Percentiles rank a stretch among this genome's conserved stretches.
Conservation (phyloP, 78 protist species). For the Dictyostelium firmibasis region DNA sequence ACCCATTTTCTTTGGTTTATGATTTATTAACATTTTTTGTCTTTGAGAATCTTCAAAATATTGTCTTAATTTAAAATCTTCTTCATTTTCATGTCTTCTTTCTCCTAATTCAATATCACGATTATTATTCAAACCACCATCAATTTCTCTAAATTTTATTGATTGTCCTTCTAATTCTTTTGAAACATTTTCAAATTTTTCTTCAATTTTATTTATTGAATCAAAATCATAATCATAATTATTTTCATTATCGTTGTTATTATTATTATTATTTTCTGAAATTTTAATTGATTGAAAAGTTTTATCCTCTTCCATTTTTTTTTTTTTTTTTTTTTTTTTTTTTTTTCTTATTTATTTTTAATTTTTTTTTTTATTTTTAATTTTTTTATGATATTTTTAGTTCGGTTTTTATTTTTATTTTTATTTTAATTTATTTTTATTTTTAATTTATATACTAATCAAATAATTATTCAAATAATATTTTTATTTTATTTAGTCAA, state of each 20-base stretch:
- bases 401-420: too few species aligned
- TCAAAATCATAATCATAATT: neutral
- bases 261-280: neutral
- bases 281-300: neutral
- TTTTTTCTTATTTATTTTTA: neutral
- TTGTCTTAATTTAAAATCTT: conserved; percentile 57
- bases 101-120: conserved; percentile 29
- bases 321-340: neutral
- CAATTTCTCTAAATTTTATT: neutral
- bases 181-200: neutral
- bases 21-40: neutral
- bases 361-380: too few species aligned
- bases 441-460: too few species aligned
- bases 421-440: too few species aligned
- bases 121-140: neutral
- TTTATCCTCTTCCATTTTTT: neutral
- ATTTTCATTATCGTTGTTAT: neutral
- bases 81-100: neutral
- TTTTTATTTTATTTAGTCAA: neutral
- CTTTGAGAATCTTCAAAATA: conserved; percentile 71
- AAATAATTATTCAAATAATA: neutral
- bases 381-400: too few species aligned
- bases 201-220: neutral
- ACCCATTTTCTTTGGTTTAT: conserved; percentile 65
- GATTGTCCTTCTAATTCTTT: neutral